Evolutionary conservation across 2,329 filamentous ascomycete species (phyloP).

Genomic region (Penicillium sp.): DNA sequence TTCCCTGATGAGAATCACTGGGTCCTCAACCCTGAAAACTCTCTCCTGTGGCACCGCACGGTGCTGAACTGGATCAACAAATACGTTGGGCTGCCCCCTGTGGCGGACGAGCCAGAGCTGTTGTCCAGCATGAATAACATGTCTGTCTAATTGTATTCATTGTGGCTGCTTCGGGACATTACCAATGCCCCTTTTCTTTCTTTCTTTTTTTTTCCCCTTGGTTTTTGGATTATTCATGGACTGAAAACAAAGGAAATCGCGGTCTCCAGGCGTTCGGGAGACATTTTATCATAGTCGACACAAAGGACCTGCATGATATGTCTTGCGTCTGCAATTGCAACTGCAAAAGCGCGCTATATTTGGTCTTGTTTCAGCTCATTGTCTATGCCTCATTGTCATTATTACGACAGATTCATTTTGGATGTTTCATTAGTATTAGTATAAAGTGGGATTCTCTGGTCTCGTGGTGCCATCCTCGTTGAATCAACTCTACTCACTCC

Average conservation of each 20-base stretch:
- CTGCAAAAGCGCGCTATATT: slow-evolving; percentile 4
- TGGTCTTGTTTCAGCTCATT: slow-evolving; percentile 13
- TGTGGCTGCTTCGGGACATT: not conserved
- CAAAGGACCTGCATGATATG: slow-evolving; percentile 1
- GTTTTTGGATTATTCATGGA: not conserved
- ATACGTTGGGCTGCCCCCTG: slow-evolving; percentile 53
- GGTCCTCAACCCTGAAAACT: slow-evolving; percentile 91
- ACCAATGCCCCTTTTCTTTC: slow-evolving; percentile 1
- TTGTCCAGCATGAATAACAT: slow-evolving; percentile 18
- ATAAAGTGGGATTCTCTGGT: too few relatives aligned
- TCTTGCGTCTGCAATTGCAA: not conserved
- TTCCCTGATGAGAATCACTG: slow-evolving; percentile 80
- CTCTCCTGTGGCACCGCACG: slow-evolving; percentile 81
- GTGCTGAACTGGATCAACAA: slow-evolving; percentile 75
- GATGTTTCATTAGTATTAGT: too few relatives aligned
- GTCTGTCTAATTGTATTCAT: slow-evolving; percentile 13
- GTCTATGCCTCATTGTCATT: slow-evolving; percentile 13
- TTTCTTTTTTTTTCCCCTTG: slow-evolving; percentile 1
- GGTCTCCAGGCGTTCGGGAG: not conserved
- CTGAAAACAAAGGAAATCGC: slow-evolving; percentile 9
- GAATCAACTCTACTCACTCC: too few relatives aligned
- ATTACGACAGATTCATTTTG: slow-evolving; percentile 6
- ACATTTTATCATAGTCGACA: not conserved
- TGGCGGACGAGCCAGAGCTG: slow-evolving; percentile 32
- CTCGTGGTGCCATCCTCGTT: too few relatives aligned